These are phyloP conservation scores for Fusarium siculi DNA, from an alignment of 2,329 filamentous ascomycete species.

Conservation along the genomic window DNA sequence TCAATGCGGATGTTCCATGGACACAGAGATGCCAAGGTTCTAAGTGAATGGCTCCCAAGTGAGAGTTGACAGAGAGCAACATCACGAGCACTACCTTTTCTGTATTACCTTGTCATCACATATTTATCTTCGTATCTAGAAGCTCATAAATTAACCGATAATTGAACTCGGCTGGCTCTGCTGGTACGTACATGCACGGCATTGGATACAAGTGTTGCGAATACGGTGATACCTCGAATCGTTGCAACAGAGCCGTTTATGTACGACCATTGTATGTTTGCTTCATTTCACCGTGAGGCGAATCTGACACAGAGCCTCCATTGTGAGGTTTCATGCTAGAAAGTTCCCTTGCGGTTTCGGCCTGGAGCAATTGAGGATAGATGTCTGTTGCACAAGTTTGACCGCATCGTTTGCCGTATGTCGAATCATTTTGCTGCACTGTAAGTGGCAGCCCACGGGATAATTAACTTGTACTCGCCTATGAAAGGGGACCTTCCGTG, in stretches of 20 bases:
- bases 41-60: neutral
- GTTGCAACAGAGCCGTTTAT: slow-evolving; percentile 40
- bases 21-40: neutral
- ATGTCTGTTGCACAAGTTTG: slow-evolving; percentile 37
- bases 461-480: slow-evolving; percentile 10
- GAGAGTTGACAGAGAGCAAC: neutral
- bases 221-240: slow-evolving; percentile 34
- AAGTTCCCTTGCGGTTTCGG: slow-evolving; percentile 30
- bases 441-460: slow-evolving; percentile 6
- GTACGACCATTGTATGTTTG: slow-evolving; percentile 43
- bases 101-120: neutral
- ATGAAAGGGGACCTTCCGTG: slow-evolving; percentile 9
- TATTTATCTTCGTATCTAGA: neutral
- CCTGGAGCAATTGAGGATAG: slow-evolving; percentile 20
- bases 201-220: slow-evolving; percentile 22
- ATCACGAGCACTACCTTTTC: neutral
- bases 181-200: slow-evolving; percentile 12
- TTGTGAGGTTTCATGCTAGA: slow-evolving; percentile 28
- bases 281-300: slow-evolving; percentile 38
- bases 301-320: slow-evolving; percentile 16
- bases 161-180: neutral
- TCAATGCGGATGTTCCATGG: neutral
- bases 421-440: slow-evolving; percentile 29
- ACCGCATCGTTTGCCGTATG: slow-evolving; percentile 21
- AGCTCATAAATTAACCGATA: neutral